A percentile compares a stretch with the other conserved stretches of the same genome.
Evolutionary conservation across 108 stramenopile genomes (phyloP).

Genomic region (Pseudonitzschia multistriata): DNA sequence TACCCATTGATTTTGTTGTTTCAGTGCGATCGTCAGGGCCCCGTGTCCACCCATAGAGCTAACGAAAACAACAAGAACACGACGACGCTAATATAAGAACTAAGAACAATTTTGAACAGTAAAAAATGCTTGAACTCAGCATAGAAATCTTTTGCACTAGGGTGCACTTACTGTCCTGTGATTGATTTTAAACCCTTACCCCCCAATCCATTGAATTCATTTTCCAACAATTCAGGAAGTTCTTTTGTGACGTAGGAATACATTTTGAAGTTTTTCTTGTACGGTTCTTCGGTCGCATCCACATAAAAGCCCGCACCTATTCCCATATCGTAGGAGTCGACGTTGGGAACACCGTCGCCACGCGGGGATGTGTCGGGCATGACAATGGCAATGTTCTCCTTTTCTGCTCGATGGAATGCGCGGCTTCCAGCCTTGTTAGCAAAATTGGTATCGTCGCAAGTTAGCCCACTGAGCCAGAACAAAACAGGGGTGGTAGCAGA

Average conservation of each 20-base stretch:
- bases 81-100: background rate
- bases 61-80: background rate
- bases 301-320: constrained; percentile 97
- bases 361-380: constrained; percentile 96
- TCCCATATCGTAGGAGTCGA: constrained; percentile 93
- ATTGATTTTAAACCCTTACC: constrained; percentile 55
- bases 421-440: constrained; percentile 78
- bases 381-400: constrained; percentile 86
- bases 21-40: constrained; percentile 84
- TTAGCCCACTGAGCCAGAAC: constrained; percentile 91
- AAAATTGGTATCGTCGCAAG: constrained; percentile 97
- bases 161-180: constrained; percentile 66
- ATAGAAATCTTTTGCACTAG: background rate
- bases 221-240: constrained; percentile 71
- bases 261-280: constrained; percentile 89
- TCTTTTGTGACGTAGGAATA: constrained; percentile 92
- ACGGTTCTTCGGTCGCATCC: constrained; percentile 87
- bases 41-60: constrained; percentile 84
- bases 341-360: constrained; percentile 79
- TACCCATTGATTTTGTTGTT: constrained; percentile 44
- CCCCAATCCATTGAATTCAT: constrained; percentile 50
- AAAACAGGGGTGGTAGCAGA: constrained; percentile 53
- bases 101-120: too few species aligned
- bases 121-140: background rate
- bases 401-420: constrained; percentile 72